phyloP scores from a whole-genome alignment of 768 basidiomycete species.

The Ramaria rubella region DNA sequence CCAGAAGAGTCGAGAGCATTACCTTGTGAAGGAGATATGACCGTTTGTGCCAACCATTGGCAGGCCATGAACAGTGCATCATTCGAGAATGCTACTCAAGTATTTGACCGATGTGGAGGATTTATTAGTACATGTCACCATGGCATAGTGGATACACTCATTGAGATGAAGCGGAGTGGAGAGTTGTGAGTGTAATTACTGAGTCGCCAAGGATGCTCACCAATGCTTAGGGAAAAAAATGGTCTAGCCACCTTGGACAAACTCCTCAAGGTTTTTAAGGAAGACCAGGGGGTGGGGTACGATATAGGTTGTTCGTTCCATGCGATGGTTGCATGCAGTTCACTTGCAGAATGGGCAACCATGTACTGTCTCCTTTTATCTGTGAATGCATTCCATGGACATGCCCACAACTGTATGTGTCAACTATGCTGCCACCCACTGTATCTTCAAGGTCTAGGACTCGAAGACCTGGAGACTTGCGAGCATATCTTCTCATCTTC shows the following conservation, averaged over 20 bases:
- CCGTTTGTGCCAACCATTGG: constrained; percentile 26
- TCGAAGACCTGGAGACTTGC: constrained; percentile 30
- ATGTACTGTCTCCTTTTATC: constrained; percentile 6
- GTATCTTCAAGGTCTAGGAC: constrained; percentile 27
- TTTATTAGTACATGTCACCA: constrained; percentile 32
- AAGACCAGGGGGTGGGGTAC: constrained; percentile 16
- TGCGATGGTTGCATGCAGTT: constrained; percentile 15
- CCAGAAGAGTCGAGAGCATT: background rate
- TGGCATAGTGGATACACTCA: constrained; percentile 24
- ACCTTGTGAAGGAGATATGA: background rate
- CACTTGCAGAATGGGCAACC: background rate
- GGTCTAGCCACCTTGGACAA: constrained; percentile 20
- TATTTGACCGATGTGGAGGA: constrained; percentile 21
- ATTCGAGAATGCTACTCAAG: background rate
- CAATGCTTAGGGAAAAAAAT: constrained; percentile 23
- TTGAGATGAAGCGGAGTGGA: constrained; percentile 30
- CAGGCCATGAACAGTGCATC: constrained; percentile 13
- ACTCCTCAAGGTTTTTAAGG: constrained; percentile 18
- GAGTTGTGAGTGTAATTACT: constrained; percentile 27
- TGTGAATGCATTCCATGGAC: constrained; percentile 20
- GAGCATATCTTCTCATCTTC: constrained; percentile 28
- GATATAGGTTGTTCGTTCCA: constrained; percentile 25
- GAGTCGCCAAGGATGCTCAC: background rate
- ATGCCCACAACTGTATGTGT: constrained; percentile 19
- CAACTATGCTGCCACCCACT: constrained; percentile 27